Evolutionary conservation across 2,329 filamentous ascomycete genomes (phyloP).

Genomic region (Talaromyces sp.): DNA sequence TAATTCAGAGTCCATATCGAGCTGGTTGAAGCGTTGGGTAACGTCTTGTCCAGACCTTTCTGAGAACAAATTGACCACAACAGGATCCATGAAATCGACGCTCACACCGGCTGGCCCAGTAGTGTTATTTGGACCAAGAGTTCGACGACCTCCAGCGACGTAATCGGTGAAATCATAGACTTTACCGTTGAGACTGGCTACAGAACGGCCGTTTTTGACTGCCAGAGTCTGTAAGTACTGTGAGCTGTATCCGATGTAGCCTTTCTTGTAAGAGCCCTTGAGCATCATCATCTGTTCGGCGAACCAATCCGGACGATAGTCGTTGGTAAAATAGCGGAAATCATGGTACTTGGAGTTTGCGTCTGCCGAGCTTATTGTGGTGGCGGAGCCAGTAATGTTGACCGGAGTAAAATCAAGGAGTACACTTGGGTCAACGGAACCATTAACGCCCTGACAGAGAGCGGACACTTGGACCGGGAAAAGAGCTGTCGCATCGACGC

Average conservation of each 20-base stretch:
- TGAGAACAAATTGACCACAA: constrained; percentile 74
- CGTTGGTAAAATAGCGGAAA: constrained; percentile 79
- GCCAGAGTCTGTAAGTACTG: constrained; percentile 71
- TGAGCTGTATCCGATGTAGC: constrained; percentile 77
- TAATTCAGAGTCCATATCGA: constrained; percentile 56
- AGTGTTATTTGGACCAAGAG: constrained; percentile 57
- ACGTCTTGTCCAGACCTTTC: constrained; percentile 73
- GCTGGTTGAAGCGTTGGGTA: constrained; percentile 73
- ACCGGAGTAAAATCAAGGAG: constrained; percentile 76
- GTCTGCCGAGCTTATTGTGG: constrained; percentile 64
- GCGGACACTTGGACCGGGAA: constrained; percentile 95
- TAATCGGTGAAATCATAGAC: constrained; percentile 93
- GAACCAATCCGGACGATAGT: constrained; percentile 87
- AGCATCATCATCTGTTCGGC: constrained; percentile 79
- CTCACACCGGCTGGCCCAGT: constrained; percentile 50
- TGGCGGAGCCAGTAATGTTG: constrained; percentile 69
- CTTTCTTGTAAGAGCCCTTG: constrained; percentile 76
- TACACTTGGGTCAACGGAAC: constrained; percentile 65
- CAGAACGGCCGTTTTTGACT: constrained; percentile 55
- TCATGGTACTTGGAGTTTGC: constrained; percentile 81
- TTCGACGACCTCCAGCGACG: constrained; percentile 66
- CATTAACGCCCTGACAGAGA: constrained; percentile 74
- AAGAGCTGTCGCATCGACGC: constrained; percentile 77
- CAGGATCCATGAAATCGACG: constrained; percentile 74
- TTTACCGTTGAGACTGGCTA: constrained; percentile 73